phyloP scores from a whole-genome alignment of 805 yeast species.

The Jamesozyma gamospora region DNA sequence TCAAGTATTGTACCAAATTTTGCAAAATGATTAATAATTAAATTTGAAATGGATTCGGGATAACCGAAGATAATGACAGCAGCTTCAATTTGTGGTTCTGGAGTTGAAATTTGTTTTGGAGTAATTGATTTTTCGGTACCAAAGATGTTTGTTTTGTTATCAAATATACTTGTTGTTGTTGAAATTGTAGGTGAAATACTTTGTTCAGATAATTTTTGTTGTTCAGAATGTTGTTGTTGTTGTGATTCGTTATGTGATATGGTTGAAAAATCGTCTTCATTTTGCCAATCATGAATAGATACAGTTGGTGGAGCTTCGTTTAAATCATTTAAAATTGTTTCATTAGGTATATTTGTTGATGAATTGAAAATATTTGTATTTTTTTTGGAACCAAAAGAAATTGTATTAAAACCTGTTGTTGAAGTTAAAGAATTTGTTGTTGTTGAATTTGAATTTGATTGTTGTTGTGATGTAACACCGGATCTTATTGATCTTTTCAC shows the following conservation, averaged over 20 bases:
- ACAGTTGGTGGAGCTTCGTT: constrained; percentile 35
- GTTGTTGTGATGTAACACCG: constrained; percentile 1
- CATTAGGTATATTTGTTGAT: constrained; percentile 2
- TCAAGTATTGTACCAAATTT: constrained; percentile 76
- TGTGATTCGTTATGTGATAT: constrained; percentile 1
- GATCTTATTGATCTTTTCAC: constrained; percentile 31
- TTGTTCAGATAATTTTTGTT: not conserved
- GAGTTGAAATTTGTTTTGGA: not conserved
- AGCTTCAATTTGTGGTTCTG: constrained; percentile 31
- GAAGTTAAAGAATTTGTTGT: not conserved
- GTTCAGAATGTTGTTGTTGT: not conserved
- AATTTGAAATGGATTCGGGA: constrained; percentile 61
- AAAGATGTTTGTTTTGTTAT: not conserved
- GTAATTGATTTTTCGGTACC: not conserved
- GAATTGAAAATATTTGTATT: constrained; percentile 5
- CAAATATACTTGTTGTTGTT: constrained; percentile 12
- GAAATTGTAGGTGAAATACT: not conserved
- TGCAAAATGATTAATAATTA: constrained; percentile 60
- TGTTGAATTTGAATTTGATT: not conserved
- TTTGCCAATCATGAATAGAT: constrained; percentile 33
- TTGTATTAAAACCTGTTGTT: constrained; percentile 29
- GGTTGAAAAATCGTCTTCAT: constrained; percentile 28
- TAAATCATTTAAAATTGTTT: constrained; percentile 22
- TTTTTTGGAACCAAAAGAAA: constrained; percentile 33
- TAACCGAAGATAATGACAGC: constrained; percentile 85